Percentiles rank a stretch among this genome's conserved stretches.
Evolutionary conservation across 768 basidiomycete genomes (phyloP).

Genomic region (Leccinum aurantiacum): DNA sequence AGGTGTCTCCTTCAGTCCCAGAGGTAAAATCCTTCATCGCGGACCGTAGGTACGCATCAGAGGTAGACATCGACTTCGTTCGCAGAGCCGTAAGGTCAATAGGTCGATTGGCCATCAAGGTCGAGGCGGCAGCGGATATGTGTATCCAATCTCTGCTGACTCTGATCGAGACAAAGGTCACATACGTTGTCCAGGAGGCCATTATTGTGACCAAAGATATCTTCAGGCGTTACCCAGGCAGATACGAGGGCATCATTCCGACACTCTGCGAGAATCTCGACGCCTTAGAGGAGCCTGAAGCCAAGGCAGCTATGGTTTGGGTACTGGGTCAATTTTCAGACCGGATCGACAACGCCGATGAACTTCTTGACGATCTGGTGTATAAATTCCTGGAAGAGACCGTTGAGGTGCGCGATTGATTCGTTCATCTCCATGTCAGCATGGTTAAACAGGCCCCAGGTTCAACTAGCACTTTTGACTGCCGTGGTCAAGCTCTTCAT

Average conservation of each 20-base stretch:
- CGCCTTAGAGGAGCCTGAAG: constrained; percentile 90
- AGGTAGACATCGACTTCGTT: constrained; percentile 98
- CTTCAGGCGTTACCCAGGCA: constrained; percentile 94
- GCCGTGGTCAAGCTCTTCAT: constrained; percentile 96
- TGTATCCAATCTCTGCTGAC: constrained; percentile 86
- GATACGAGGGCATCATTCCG: constrained; percentile 95
- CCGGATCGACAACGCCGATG: constrained; percentile 93
- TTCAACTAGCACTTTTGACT: constrained; percentile 92
- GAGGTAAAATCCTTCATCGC: neutral
- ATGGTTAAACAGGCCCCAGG: constrained; percentile 44
- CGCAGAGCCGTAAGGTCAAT: constrained; percentile 97
- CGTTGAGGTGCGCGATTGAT: constrained; percentile 65
- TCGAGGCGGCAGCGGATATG: constrained; percentile 80
- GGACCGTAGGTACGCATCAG: constrained; percentile 83
- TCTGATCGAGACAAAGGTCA: constrained; percentile 90
- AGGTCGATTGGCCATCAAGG: constrained; percentile 97
- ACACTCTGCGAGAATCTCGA: constrained; percentile 92
- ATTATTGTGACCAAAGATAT: constrained; percentile 98
- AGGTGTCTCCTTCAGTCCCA: constrained; percentile 24
- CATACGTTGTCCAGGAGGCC: constrained; percentile 96
- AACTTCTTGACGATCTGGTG: constrained; percentile 88
- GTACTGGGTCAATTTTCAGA: constrained; percentile 96
- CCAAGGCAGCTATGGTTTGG: constrained; percentile 98
- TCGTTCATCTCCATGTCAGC: neutral
- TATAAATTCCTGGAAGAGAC: constrained; percentile 91